phyloP scores from a whole-genome alignment of 2,329 filamentous ascomycete genomes.

The Colletotrichum sp. region DNA sequence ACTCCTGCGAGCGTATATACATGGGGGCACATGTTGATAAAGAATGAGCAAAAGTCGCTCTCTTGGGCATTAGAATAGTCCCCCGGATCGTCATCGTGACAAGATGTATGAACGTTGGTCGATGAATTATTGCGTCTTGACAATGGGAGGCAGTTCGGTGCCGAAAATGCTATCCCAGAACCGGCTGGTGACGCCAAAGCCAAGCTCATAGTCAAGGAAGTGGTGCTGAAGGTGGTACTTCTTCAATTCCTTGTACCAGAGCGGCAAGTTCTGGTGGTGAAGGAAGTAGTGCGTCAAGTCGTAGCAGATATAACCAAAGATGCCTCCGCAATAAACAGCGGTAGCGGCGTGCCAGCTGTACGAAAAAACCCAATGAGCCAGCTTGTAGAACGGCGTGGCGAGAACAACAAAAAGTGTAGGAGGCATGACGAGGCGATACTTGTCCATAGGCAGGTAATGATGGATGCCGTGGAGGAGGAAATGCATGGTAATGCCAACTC shows the following conservation, averaged over 20 bases:
- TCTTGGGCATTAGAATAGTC: conserved; percentile 2
- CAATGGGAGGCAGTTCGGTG: conserved; percentile 70
- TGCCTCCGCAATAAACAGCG: conserved; percentile 83
- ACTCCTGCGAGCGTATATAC: conserved; percentile 12
- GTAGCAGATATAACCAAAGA: conserved; percentile 96
- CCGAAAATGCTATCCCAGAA: conserved; percentile 97
- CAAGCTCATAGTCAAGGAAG: conserved; percentile 97
- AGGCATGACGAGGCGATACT: conserved; percentile 95
- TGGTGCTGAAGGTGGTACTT: conserved; percentile 98
- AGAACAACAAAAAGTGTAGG: conserved; percentile 85
- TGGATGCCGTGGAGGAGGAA: conserved; percentile 97
- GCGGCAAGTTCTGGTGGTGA: conserved; percentile 89
- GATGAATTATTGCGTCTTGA: conserved; percentile 38
- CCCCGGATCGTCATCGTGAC: conserved; percentile 12
- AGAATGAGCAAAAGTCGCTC: conserved; percentile 2
- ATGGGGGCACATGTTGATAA: conserved; percentile 1
- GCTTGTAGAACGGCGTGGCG: conserved; percentile 88
- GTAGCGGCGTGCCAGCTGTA: conserved; percentile 85
- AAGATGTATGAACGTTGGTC: not conserved
- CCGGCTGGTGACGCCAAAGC: conserved; percentile 93
- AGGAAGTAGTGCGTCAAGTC: conserved; percentile 99
- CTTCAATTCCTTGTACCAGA: conserved; percentile 91
- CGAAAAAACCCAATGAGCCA: conserved; percentile 82
- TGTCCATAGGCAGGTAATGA: conserved; percentile 99
- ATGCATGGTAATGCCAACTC: conserved; percentile 83